Evolutionary conservation across 768 basidiomycete genomes (phyloP).

Genomic region (Termitomyces sp.): DNA sequence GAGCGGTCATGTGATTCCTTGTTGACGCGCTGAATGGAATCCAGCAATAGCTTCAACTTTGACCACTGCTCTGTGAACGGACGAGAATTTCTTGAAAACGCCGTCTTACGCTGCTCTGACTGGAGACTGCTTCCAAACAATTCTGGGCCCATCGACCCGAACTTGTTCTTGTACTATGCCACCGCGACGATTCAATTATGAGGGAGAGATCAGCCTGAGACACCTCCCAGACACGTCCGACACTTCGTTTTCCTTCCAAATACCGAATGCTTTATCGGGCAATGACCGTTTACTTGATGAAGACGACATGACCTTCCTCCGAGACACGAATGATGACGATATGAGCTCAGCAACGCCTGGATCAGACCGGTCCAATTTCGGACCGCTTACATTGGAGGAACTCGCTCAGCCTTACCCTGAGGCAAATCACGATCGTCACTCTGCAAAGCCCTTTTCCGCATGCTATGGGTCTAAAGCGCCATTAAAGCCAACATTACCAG

Average conservation of each 20-base stretch:
- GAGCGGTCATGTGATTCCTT: conserved; percentile 12
- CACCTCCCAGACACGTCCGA: conserved; percentile 52
- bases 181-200: conserved; percentile 20
- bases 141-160: neutral
- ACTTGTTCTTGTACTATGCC: conserved; percentile 12
- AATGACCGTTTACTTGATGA: conserved; percentile 49
- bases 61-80: neutral
- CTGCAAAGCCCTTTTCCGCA: neutral
- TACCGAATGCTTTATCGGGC: conserved; percentile 33
- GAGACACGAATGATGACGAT: conserved; percentile 22
- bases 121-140: neutral
- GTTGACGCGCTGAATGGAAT: neutral
- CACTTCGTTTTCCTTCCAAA: conserved; percentile 50
- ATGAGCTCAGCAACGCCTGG: conserved; percentile 31
- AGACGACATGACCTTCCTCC: conserved; percentile 44
- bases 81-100: neutral
- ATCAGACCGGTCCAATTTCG: conserved; percentile 19
- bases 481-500: conserved; percentile 5
- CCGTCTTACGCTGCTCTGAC: neutral
- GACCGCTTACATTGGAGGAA: conserved; percentile 33
- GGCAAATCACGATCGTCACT: neutral
- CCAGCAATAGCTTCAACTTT: neutral
- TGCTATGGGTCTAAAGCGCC: neutral
- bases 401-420: conserved; percentile 12
- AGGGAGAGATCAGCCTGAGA: conserved; percentile 40